Evolutionary conservation across 2,329 filamentous ascomycete genomes (phyloP).

Genomic region (Ambrosiella xylebori): DNA sequence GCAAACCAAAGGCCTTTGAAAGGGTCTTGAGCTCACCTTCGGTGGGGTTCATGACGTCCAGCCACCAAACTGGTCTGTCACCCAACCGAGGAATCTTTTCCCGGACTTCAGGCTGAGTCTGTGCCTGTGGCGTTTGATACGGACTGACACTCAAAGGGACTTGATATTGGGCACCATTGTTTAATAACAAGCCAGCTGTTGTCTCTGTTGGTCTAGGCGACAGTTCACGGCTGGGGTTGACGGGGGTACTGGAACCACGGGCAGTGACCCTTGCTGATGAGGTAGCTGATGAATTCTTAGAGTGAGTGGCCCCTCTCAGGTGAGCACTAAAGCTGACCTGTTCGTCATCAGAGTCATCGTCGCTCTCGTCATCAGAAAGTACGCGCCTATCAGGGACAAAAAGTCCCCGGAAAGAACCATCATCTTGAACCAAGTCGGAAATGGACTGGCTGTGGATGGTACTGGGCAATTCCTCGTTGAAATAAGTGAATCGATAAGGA

Average conservation of each 20-base stretch:
- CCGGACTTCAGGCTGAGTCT: conserved; percentile 13
- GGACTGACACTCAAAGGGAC: neutral
- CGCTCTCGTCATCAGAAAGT: conserved; percentile 55
- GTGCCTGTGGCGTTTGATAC: neutral
- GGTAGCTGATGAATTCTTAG: conserved; percentile 3
- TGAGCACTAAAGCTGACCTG: conserved; percentile 13
- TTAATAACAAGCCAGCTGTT: neutral
- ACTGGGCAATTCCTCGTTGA: conserved; percentile 91
- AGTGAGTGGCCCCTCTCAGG: conserved; percentile 7
- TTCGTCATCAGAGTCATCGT: conserved; percentile 18
- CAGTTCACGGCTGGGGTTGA: neutral
- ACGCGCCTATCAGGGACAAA: conserved; percentile 77
- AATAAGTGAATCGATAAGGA: conserved; percentile 93
- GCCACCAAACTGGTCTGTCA: conserved; percentile 87
- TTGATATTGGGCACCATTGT: neutral
- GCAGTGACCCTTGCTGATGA: conserved; percentile 1
- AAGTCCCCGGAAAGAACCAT: conserved; percentile 66
- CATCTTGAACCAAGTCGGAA: conserved; percentile 76
- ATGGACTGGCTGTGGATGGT: conserved; percentile 95
- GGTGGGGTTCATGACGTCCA: conserved; percentile 79
- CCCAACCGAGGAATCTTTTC: conserved; percentile 44
- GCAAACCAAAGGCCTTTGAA: conserved; percentile 83
- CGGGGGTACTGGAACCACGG: neutral
- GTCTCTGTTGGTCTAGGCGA: neutral
- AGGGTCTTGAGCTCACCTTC: conserved; percentile 92